Conservation (phyloP, 225 moss, liverwort and hornwort genomes). For the Pleurozium schreberi region DNA sequence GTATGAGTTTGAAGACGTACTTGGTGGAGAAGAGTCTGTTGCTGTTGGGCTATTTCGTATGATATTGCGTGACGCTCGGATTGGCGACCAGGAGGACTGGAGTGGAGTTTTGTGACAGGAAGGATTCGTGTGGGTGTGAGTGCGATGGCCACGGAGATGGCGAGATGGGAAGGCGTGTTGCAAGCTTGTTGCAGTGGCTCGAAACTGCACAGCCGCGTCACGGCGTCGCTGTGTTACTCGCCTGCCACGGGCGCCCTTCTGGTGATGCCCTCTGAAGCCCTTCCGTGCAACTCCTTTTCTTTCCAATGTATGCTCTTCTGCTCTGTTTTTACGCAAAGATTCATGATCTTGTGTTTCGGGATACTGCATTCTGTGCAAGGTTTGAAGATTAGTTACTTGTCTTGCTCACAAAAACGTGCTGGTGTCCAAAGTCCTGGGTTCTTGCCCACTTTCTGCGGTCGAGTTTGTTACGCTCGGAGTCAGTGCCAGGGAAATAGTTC, state of each 20-base stretch:
- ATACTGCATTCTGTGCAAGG: background rate
- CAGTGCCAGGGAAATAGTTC: background rate
- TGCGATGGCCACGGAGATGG: slow-evolving; percentile 29
- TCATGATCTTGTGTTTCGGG: background rate
- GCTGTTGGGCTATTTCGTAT: slow-evolving; percentile 29
- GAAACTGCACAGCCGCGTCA: slow-evolving; percentile 33
- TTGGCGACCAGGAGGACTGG: background rate
- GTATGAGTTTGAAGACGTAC: slow-evolving; percentile 59
- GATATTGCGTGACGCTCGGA: slow-evolving; percentile 1
- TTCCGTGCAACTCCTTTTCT: background rate
- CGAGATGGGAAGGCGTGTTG: slow-evolving; percentile 62
- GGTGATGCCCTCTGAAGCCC: slow-evolving; percentile 40
- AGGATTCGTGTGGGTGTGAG: background rate
- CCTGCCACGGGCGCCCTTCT: slow-evolving; percentile 40
- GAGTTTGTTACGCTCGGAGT: background rate
- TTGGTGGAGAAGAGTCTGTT: slow-evolving; percentile 53
- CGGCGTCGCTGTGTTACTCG: slow-evolving; percentile 60
- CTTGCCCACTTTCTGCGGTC: background rate
- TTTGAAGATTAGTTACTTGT: background rate
- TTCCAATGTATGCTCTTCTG: background rate
- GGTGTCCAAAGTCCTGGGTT: background rate
- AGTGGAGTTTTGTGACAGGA: background rate
- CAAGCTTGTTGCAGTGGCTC: slow-evolving; percentile 26
- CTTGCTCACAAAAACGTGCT: background rate
- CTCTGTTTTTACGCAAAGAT: background rate